Percentiles rank a stretch among this genome's conserved stretches.
Conservation (phyloP, 2,329 filamentous ascomycete genomes). For the Coniochaeta sp. region DNA sequence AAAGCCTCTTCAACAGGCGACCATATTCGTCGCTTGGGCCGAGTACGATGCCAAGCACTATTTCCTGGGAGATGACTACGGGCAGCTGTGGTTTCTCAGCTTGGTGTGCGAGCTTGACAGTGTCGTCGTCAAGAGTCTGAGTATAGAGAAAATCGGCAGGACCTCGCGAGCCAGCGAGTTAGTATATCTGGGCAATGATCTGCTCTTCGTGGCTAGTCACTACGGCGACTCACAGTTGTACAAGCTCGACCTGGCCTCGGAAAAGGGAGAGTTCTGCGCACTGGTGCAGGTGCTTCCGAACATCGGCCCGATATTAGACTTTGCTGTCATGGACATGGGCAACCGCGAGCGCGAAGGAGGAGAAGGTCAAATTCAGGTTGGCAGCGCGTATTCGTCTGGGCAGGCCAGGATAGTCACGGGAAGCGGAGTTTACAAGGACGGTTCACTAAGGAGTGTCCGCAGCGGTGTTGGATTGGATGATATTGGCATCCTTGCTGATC, state of each 20-base stretch:
- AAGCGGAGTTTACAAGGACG: conserved; percentile 84
- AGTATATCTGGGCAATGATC: conserved; percentile 66
- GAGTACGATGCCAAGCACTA: conserved; percentile 75
- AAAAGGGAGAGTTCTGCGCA: conserved; percentile 36
- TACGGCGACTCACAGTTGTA: conserved; percentile 88
- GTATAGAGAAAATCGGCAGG: conserved; percentile 54
- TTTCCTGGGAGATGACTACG: conserved; percentile 89
- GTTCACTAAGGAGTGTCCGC: conserved; percentile 80
- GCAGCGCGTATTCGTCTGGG: conserved; percentile 88
- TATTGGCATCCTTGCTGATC: conserved; percentile 71
- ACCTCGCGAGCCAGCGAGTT: conserved; percentile 73
- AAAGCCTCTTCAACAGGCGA: conserved; percentile 61
- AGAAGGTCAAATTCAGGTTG: conserved; percentile 53
- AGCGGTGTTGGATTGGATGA: conserved; percentile 93
- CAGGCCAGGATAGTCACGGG: conserved; percentile 91
- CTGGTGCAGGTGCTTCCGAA: conserved; percentile 73
- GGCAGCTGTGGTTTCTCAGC: conserved; percentile 76
- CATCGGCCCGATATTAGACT: conserved; percentile 85
- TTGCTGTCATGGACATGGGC: conserved; percentile 93
- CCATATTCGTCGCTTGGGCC: conserved; percentile 89
- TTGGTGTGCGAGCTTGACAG: conserved; percentile 57
- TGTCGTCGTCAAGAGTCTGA: conserved; percentile 64
- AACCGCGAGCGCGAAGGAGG: conserved; percentile 58
- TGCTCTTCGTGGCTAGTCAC: conserved; percentile 85
- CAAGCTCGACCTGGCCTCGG: conserved; percentile 47